These are phyloP conservation scores for Microthlaspi erraticum DNA, from an alignment of 345 rosid genomes.

Conservation along the genomic window DNA sequence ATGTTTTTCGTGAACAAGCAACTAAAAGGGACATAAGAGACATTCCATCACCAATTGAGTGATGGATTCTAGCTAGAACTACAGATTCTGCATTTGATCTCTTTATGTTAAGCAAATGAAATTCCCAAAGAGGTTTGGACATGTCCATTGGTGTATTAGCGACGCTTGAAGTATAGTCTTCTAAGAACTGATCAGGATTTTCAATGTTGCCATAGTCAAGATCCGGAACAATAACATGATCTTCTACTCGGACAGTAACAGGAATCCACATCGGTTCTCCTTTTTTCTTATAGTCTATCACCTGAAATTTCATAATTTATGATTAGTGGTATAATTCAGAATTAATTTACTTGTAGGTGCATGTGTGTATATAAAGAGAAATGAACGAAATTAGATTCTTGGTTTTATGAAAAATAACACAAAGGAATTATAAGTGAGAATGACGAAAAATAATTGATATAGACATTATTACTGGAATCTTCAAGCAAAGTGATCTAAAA, in stretches of 20 bases:
- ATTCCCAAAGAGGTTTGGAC: conserved; percentile 21
- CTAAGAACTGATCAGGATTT: conserved; percentile 18
- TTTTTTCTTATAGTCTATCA: neutral
- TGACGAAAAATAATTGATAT: neutral
- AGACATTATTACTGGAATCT: neutral
- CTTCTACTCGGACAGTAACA: neutral
- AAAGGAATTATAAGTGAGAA: neutral
- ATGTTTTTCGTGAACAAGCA: conserved; percentile 16
- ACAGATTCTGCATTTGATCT: conserved; percentile 18
- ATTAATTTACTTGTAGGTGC: neutral
- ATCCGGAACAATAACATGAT: conserved; percentile 5
- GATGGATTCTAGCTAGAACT: conserved; percentile 13
- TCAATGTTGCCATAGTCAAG: conserved; percentile 4
- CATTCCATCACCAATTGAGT: conserved; percentile 22
- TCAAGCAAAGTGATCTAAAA: neutral
- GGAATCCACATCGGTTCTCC: conserved; percentile 23
- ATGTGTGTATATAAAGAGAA: neutral
- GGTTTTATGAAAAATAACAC: neutral
- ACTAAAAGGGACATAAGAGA: conserved; percentile 19
- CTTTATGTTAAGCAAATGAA: conserved; percentile 19
- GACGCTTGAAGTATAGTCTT: conserved; percentile 17
- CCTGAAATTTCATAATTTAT: neutral
- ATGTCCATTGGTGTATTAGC: conserved; percentile 25
- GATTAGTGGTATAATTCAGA: neutral
- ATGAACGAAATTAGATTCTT: too few relatives aligned